These are phyloP conservation scores for Ceratobasidium sp. DNA, from an alignment of 1,284 basidiomycete species.

Conservation along the genomic window DNA sequence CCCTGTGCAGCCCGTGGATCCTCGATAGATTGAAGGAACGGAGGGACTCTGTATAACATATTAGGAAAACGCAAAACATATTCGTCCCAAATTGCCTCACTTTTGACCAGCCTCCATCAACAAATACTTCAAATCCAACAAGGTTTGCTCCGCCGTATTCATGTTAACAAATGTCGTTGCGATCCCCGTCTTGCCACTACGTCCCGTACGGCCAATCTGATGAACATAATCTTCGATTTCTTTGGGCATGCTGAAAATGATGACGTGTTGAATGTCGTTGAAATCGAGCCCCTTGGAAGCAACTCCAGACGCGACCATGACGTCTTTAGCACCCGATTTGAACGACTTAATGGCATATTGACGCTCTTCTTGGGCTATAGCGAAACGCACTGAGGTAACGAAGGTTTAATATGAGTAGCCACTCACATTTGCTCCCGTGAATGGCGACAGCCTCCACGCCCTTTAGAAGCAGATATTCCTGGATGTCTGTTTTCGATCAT, in stretches of 20 bases:
- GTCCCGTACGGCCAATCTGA: slow-evolving; percentile 97
- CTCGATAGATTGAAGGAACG: slow-evolving; percentile 92
- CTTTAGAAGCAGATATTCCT: slow-evolving; percentile 96
- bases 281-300: slow-evolving; percentile 99
- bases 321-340: slow-evolving; percentile 96
- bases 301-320: slow-evolving; percentile 98
- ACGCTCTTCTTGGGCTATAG: slow-evolving; percentile 93
- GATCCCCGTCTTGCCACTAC: slow-evolving; percentile 97
- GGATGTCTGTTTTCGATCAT: slow-evolving; percentile 78
- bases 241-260: slow-evolving; percentile 99
- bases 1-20: slow-evolving; percentile 88
- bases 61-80: not conserved
- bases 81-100: slow-evolving; percentile 60
- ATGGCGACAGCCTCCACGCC: slow-evolving; percentile 99
- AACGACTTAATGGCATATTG: slow-evolving; percentile 99
- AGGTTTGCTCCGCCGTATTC: slow-evolving; percentile 94
- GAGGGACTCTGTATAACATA: slow-evolving; percentile 77
- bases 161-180: slow-evolving; percentile 99
- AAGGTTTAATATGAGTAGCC: not conserved
- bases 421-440: slow-evolving; percentile 93
- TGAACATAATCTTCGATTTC: slow-evolving; percentile 99
- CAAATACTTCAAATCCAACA: slow-evolving; percentile 96
- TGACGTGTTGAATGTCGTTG: slow-evolving; percentile 97
- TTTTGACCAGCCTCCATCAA: slow-evolving; percentile 98
- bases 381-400: slow-evolving; percentile 12